Evolutionary conservation across 2,329 filamentous ascomycete genomes (phyloP).

Genomic region (Trichoderma harzianum): DNA sequence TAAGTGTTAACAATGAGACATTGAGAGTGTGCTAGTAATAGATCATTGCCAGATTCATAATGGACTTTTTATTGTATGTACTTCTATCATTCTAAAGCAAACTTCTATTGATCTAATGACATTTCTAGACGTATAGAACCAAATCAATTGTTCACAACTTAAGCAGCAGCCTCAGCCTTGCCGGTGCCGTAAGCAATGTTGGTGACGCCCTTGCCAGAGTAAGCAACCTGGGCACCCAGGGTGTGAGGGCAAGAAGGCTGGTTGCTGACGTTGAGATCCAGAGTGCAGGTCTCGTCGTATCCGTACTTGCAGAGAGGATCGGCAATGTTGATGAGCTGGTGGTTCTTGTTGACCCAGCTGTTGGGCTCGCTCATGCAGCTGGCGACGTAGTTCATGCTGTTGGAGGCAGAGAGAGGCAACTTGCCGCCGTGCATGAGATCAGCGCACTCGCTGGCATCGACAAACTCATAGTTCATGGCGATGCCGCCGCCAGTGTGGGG

Average conservation of each 20-base stretch:
- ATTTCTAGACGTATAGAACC: constrained; percentile 15
- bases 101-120: neutral
- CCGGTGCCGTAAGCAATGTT: constrained; percentile 53
- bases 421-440: constrained; percentile 48
- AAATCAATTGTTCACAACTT: neutral
- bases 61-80: neutral
- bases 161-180: constrained; percentile 27
- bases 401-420: constrained; percentile 53
- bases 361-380: constrained; percentile 45
- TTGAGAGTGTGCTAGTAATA: neutral
- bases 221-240: constrained; percentile 35
- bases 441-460: constrained; percentile 47
- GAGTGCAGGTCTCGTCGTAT: constrained; percentile 48
- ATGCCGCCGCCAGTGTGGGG: constrained; percentile 50
- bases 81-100: constrained; percentile 7
- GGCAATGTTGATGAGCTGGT: constrained; percentile 51
- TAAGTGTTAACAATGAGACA: neutral
- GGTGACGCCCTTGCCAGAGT: constrained; percentile 40
- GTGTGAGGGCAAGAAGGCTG: constrained; percentile 49
- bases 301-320: constrained; percentile 50
- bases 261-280: constrained; percentile 53
- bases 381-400: constrained; percentile 54
- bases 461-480: constrained; percentile 49
- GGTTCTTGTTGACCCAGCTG: constrained; percentile 53
- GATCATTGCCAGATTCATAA: neutral